phyloP scores from a whole-genome alignment of 2,329 filamentous ascomycete genomes.

The Paraphoma sp. region DNA sequence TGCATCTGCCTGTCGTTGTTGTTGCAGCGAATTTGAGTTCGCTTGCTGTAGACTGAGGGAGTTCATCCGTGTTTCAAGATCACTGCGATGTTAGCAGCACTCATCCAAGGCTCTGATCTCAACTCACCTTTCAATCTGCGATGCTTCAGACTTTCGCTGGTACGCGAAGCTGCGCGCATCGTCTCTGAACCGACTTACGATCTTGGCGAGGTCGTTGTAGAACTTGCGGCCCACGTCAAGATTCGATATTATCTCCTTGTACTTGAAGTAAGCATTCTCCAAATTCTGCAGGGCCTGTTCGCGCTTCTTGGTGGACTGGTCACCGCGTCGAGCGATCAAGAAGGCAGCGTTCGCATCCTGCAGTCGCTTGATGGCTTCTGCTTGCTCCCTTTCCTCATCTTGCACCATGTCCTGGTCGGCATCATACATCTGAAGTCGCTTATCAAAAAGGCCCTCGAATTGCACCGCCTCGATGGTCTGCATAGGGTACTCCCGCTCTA shows the following conservation, averaged over 20 bases:
- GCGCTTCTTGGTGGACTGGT: slow-evolving; percentile 73
- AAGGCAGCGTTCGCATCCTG: slow-evolving; percentile 81
- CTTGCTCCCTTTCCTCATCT: slow-evolving; percentile 78
- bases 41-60: slow-evolving; percentile 59
- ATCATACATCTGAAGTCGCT: slow-evolving; percentile 81
- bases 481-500: slow-evolving; percentile 86
- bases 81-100: slow-evolving; percentile 47
- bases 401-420: slow-evolving; percentile 73
- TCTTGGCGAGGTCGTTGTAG: slow-evolving; percentile 92
- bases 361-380: slow-evolving; percentile 71
- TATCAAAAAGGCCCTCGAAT: slow-evolving; percentile 90
- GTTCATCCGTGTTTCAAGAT: slow-evolving; percentile 67
- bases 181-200: slow-evolving; percentile 85
- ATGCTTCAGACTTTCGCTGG: slow-evolving; percentile 80
- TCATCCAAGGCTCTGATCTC: not conserved
- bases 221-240: slow-evolving; percentile 92
- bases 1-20: slow-evolving; percentile 57
- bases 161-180: slow-evolving; percentile 80
- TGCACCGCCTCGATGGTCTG: slow-evolving; percentile 85
- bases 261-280: slow-evolving; percentile 92
- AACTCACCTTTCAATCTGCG: slow-evolving; percentile 75
- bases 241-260: slow-evolving; percentile 94
- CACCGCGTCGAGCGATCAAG: slow-evolving; percentile 71
- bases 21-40: slow-evolving; percentile 50
- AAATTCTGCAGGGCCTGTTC: slow-evolving; percentile 86